A percentile compares a stretch with the other conserved stretches of the same genome.
Conservation (phyloP, 371 early-diverging fungal species). For the Mortierella sp. region DNA sequence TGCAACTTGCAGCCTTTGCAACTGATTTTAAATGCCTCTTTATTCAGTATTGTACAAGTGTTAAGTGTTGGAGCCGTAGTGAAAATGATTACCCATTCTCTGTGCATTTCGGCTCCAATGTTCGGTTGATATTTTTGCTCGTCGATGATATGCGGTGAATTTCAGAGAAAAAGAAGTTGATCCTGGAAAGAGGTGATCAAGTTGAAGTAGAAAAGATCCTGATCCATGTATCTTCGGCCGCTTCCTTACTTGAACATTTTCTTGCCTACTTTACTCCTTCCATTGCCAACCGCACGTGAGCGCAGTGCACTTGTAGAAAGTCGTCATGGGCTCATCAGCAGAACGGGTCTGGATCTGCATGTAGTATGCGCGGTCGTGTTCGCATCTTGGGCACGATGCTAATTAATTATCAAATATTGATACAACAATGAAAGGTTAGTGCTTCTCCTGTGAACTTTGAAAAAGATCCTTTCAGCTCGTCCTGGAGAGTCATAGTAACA, state of each 20-base stretch:
- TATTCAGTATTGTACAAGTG: conserved; percentile 8
- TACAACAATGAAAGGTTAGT: neutral
- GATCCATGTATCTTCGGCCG: neutral
- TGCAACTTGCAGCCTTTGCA: too few species aligned
- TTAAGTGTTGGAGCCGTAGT: conserved; percentile 1
- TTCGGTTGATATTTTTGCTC: neutral
- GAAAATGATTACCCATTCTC: neutral
- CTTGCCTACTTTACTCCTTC: conserved; percentile 65
- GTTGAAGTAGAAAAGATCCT: neutral
- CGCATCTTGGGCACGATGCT: conserved; percentile 92
- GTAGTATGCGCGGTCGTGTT: conserved; percentile 90
- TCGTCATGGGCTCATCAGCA: conserved; percentile 96
- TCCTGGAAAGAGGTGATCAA: neutral
- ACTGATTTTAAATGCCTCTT: too few species aligned
- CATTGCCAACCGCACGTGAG: conserved; percentile 82
- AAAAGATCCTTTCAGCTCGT: too few species aligned
- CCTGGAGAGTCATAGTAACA: neutral
- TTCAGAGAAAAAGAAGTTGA: neutral
- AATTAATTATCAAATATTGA: neutral
- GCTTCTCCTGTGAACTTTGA: neutral
- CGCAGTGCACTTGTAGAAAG: conserved; percentile 89
- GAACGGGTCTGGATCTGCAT: conserved; percentile 96
- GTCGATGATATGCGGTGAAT: neutral
- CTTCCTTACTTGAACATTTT: neutral
- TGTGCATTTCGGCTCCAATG: neutral